Evolutionary conservation across 129 eudicot species (phyloP).

Genomic region (Arctium lappa): DNA sequence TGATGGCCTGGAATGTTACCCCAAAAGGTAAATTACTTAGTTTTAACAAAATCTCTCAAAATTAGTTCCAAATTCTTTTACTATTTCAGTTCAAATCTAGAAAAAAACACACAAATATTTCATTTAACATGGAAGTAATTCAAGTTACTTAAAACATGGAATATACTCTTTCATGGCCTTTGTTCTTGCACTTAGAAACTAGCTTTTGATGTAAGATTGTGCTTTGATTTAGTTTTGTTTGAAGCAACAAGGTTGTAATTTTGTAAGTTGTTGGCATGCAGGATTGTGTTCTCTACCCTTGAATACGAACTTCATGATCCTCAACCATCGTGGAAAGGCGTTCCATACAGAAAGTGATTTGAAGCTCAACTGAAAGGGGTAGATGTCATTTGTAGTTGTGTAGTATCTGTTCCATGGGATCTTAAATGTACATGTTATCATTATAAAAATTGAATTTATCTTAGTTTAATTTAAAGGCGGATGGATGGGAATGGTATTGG

Average conservation of each 20-base stretch:
- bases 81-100: too few species aligned
- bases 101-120: too few species aligned
- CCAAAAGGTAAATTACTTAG: too few species aligned
- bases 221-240: background rate
- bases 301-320: slow-evolving; percentile 84
- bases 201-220: background rate
- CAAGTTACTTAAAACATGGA: too few species aligned
- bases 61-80: too few species aligned
- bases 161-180: background rate
- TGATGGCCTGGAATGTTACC: too few species aligned
- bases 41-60: too few species aligned
- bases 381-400: slow-evolving; percentile 18
- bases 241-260: background rate
- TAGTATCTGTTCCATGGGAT: slow-evolving; percentile 7
- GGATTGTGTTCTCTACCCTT: slow-evolving; percentile 75
- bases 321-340: slow-evolving; percentile 93
- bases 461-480: too few species aligned
- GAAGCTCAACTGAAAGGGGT: slow-evolving; percentile 55
- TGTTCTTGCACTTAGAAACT: background rate
- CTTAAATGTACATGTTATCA: background rate
- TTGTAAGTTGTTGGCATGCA: slow-evolving; percentile 31
- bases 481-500: too few species aligned
- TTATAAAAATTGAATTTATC: too few species aligned
- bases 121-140: too few species aligned
- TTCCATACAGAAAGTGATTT: slow-evolving; percentile 50